phyloP scores from a whole-genome alignment of 306 rosid species.

The Psophocarpus tetragonolobus region DNA sequence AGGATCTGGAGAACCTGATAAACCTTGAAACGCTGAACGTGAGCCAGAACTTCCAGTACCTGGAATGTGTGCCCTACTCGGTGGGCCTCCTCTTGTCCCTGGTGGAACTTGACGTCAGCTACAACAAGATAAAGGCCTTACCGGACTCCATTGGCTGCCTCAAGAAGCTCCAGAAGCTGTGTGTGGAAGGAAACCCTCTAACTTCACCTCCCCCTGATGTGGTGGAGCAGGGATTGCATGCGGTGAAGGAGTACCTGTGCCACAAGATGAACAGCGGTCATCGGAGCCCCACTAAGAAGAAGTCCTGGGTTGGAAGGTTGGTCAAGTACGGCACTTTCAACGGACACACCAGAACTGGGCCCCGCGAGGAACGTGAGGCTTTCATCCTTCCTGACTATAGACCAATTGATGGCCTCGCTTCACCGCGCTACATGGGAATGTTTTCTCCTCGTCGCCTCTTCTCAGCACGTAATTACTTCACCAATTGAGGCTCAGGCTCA shows the following conservation, averaged over 20 bases:
- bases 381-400: slow-evolving; percentile 56
- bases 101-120: slow-evolving; percentile 74
- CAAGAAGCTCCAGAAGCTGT: slow-evolving; percentile 58
- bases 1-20: slow-evolving; percentile 75
- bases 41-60: slow-evolving; percentile 90
- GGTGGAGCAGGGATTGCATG: slow-evolving; percentile 61
- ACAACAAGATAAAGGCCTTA: slow-evolving; percentile 60
- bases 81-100: slow-evolving; percentile 80
- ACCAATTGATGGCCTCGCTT: slow-evolving; percentile 65
- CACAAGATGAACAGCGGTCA: slow-evolving; percentile 58
- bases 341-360: slow-evolving; percentile 18
- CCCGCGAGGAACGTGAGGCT: slow-evolving; percentile 48
- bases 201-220: slow-evolving; percentile 65
- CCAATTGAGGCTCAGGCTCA: slow-evolving; percentile 44
- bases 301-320: slow-evolving; percentile 67
- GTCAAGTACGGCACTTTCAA: slow-evolving; percentile 59
- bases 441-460: slow-evolving; percentile 86
- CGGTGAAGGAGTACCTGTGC: slow-evolving; percentile 65
- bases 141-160: slow-evolving; percentile 80
- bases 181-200: slow-evolving; percentile 83
- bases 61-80: slow-evolving; percentile 69
- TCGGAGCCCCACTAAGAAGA: slow-evolving; percentile 54
- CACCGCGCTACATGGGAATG: slow-evolving; percentile 66
- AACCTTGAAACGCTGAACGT: slow-evolving; percentile 76
- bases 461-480: slow-evolving; percentile 57